phyloP scores from a whole-genome alignment of 139 green algal genomes.

The Chlorella sp. region DNA sequence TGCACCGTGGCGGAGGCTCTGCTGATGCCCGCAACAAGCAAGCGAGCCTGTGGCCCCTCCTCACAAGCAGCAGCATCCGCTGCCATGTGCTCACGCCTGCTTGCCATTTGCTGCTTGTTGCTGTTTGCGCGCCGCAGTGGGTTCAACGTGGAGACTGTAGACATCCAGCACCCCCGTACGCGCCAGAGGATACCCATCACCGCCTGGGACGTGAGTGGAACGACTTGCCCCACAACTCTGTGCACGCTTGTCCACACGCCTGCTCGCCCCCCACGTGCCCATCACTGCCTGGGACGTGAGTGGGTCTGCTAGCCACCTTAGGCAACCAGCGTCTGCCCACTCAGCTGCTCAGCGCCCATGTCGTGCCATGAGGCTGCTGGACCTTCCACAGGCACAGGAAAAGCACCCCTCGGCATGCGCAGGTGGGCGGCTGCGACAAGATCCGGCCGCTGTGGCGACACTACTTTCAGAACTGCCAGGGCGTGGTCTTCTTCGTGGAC shows the following conservation, averaged over 20 bases:
- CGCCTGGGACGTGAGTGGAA: constrained; percentile 13
- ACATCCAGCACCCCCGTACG: not conserved
- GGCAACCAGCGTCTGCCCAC: too few species aligned
- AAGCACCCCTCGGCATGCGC: not conserved
- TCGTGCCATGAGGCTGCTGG: too few species aligned
- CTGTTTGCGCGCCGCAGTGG: not conserved
- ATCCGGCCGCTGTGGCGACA: constrained; percentile 39
- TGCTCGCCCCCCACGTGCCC: too few species aligned
- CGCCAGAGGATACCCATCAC: constrained; percentile 2
- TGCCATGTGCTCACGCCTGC: too few species aligned
- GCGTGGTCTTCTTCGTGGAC: constrained; percentile 35
- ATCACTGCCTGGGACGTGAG: constrained; percentile 21
- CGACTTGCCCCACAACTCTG: too few species aligned
- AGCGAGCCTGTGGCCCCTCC: too few species aligned
- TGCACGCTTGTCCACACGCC: too few species aligned
- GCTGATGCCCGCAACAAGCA: too few species aligned
- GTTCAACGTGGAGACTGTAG: constrained; percentile 27
- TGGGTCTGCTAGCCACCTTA: too few species aligned
- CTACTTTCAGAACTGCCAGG: constrained; percentile 34
- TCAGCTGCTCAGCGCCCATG: too few species aligned
- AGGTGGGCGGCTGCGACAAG: constrained; percentile 33
- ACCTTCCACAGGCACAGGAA: not conserved
- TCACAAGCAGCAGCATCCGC: too few species aligned
- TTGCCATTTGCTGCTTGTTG: not conserved
- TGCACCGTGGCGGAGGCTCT: too few species aligned